Evolutionary conservation across 495 filamentous ascomycete genomes (phyloP), one percentile per base, ranked within the genome.

Genomic region (Daldinia decipiens): DNA sequence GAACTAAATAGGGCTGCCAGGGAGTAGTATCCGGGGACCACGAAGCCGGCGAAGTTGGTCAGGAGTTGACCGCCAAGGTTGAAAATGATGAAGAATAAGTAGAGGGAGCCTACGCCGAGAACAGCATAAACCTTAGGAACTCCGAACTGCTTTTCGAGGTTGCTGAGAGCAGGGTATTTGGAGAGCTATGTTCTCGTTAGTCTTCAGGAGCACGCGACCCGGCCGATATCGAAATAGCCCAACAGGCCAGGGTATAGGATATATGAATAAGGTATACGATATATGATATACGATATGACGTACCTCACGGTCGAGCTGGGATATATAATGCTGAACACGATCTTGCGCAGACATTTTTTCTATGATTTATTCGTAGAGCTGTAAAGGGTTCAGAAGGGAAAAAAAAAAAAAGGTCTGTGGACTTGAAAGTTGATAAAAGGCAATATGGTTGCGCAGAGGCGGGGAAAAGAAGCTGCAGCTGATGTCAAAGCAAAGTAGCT

Each of bases 1-100:
- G 88, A 74, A 63, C 89, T 93, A 83, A 98, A 98, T 63, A 99
- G 83, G 21, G 95, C 95, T 68, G 90, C 86, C 43, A 99, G 84
- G 38, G 94, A 97, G 80, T 97, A 99, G 85, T 99, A 99, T 63
- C 90, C 94, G 53, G 95, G 95, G 67, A 99, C 85, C 56, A 94
- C 79, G 78, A 98, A 99, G 59, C 95, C 95, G 59, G 96, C 96
- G 69, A 96, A 83, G 84, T 99, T 99, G 78, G 96, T 95, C 70
- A 99, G 88, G 79, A 98, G 91, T 80, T 95, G 92, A 76, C 95
- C 95, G 67, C 93, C 95, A 73, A 98, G 94, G 87, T 99, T 99
- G 87, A 99, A 96, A 87, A 98, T 91, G 82, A 98, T 92, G 17
- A 99, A 88, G 88, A 98, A 97, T 87, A 97, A 94, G 87, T 99